phyloP scores from a whole-genome alignment of 768 basidiomycete species.

The Pleurotus cornucopiae region DNA sequence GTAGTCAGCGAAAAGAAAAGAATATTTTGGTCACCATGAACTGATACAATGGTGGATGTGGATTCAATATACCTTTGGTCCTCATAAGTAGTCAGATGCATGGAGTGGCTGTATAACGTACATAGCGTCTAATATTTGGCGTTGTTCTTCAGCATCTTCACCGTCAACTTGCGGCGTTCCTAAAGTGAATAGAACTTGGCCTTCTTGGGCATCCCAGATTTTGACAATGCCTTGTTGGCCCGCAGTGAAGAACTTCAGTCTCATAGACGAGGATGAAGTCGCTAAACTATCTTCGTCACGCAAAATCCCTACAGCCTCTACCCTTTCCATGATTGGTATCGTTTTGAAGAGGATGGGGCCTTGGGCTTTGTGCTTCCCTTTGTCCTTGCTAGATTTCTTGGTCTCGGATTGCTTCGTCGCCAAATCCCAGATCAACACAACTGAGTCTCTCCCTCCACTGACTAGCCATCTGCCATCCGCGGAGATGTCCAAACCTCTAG shows the following conservation, averaged over 20 bases:
- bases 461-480: slow-evolving; percentile 85
- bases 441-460: slow-evolving; percentile 89
- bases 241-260: slow-evolving; percentile 77
- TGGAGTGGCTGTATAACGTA: slow-evolving; percentile 38
- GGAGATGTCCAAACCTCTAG: slow-evolving; percentile 83
- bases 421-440: slow-evolving; percentile 91
- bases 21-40: slow-evolving; percentile 97
- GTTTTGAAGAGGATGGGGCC: slow-evolving; percentile 70
- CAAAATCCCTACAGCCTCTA: slow-evolving; percentile 82
- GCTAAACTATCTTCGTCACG: slow-evolving; percentile 43
- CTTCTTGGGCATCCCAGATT: slow-evolving; percentile 78
- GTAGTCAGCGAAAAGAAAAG: slow-evolving; percentile 81
- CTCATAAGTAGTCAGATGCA: slow-evolving; percentile 4
- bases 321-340: slow-evolving; percentile 76
- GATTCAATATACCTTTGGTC: slow-evolving; percentile 61
- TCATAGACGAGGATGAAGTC: slow-evolving; percentile 30
- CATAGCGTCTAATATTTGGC: slow-evolving; percentile 81
- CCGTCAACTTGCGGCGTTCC: slow-evolving; percentile 45
- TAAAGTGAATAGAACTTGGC: slow-evolving; percentile 57
- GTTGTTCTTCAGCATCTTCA: slow-evolving; percentile 65
- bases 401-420: slow-evolving; percentile 24
- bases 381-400: slow-evolving; percentile 37
- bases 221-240: slow-evolving; percentile 86
- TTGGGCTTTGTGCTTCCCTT: slow-evolving; percentile 42
- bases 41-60: slow-evolving; percentile 64